These are phyloP conservation scores for Orbilia brochopaga DNA, from an alignment of 2,329 filamentous ascomycete genomes.

Conservation along the genomic window DNA sequence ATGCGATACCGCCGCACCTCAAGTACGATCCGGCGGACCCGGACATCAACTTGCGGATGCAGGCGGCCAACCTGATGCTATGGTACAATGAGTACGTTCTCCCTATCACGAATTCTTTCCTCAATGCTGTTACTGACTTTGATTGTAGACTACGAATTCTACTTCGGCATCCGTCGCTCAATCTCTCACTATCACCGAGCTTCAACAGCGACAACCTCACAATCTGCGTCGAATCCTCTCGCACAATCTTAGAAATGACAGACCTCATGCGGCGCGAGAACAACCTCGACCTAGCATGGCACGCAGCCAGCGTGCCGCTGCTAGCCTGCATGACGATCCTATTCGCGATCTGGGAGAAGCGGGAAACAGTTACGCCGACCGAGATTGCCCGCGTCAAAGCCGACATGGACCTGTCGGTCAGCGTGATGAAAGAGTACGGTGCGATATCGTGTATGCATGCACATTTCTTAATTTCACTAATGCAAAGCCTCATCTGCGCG, in stretches of 20 bases:
- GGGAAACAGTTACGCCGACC: conserved; percentile 65
- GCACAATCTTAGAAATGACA: conserved; percentile 68
- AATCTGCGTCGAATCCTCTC: conserved; percentile 70
- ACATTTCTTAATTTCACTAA: background rate
- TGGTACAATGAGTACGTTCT: conserved; percentile 62
- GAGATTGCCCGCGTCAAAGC: conserved; percentile 68
- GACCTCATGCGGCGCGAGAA: conserved; percentile 68
- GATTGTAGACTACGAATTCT: conserved; percentile 62
- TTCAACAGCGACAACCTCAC: conserved; percentile 69
- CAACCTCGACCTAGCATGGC: conserved; percentile 77
- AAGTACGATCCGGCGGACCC: conserved; percentile 59
- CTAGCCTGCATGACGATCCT: conserved; percentile 75
- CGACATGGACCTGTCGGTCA: conserved; percentile 74
- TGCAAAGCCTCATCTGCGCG: no score
- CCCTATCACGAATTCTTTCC: background rate
- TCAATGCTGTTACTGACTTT: conserved; percentile 11
- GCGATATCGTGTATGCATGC: conserved; percentile 66
- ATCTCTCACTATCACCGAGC: conserved; percentile 64
- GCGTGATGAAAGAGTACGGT: conserved; percentile 71
- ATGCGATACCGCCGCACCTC: conserved; percentile 69
- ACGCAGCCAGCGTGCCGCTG: conserved; percentile 73
- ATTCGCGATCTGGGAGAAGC: conserved; percentile 72
- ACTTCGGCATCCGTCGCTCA: conserved; percentile 68
- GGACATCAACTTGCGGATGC: conserved; percentile 61
- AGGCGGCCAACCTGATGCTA: conserved; percentile 65